These are phyloP conservation scores for Fusarium tanahbumbuense DNA, from an alignment of 2,329 filamentous ascomycete genomes.

Conservation along the genomic window DNA sequence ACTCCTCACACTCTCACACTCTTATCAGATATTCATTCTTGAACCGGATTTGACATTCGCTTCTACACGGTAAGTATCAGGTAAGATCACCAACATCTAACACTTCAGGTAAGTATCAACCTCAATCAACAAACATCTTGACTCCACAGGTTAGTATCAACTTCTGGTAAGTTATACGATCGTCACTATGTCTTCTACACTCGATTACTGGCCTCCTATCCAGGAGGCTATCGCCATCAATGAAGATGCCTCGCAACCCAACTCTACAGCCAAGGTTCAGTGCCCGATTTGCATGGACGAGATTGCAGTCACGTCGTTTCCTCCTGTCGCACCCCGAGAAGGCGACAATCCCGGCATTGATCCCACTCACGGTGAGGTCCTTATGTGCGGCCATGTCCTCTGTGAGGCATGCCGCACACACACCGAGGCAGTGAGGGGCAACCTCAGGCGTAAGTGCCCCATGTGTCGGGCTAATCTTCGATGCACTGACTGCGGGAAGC, in stretches of 20 bases:
- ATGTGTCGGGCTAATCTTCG: slow-evolving; percentile 11
- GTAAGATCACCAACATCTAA: not conserved
- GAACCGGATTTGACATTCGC: not conserved
- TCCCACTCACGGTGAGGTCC: not conserved
- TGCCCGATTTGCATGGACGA: slow-evolving; percentile 39
- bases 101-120: not conserved
- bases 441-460: slow-evolving; percentile 1
- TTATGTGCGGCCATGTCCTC: slow-evolving; percentile 43
- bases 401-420: slow-evolving; percentile 26
- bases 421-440: not conserved
- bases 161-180: not conserved
- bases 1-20: not conserved
- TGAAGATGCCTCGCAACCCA: not conserved
- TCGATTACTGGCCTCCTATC: slow-evolving; percentile 28
- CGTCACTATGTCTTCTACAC: not conserved
- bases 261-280: not conserved
- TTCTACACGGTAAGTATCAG: not conserved
- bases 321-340: not conserved
- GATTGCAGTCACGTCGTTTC: slow-evolving; percentile 14
- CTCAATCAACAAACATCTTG: not conserved
- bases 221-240: slow-evolving; percentile 1
- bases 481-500: slow-evolving; percentile 9
- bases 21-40: not conserved
- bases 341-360: not conserved
- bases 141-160: not conserved